Evolutionary conservation across 2,329 filamentous ascomycete species (phyloP), one percentile per base, ranked within the genome.

Genomic region (Albifimbria verrucaria): DNA sequence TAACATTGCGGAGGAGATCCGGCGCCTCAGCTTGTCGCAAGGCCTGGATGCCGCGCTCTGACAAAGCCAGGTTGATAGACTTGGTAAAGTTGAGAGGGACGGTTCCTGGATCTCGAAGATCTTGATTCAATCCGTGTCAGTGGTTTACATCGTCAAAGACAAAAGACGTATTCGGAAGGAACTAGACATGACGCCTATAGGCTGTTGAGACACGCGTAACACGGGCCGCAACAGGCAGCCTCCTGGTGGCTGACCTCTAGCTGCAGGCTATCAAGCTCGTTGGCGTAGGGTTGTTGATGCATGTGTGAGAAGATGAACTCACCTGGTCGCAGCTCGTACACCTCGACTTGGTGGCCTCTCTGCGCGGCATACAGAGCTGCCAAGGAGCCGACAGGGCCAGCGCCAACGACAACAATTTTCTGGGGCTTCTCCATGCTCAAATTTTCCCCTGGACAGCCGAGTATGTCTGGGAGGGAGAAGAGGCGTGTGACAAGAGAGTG

Each of bases 61-160:
- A 97, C 1, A 99, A 78, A 21, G 94, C 93, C 52, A 99, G 76
- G 67, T 99, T 99, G 77, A 99, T 99, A n/a, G 94, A 97, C 70
- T 92, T 96, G 55, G 92, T 96, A 67, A 97, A 97, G 72, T 97
- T 97, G 56, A 97, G 79, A 3, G 93, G 92, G 25, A 86, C 85
- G 1, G 90, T 96, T 2, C 84, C 81, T 2, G 89, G 86, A 68
- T 95, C 86, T 41, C 94, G 86, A 48, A 97, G 85, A 75, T 99
- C 94, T 97, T 46, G 47, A 42, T 20, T n/a, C 7, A 17, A 21
- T n/a, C 55, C 45, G 23, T 53, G 57, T 63, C 50, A 64, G 62
- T 51, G 20, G 45, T 50, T 57, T 44, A 7, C 15, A 17, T 46
- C n/a, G n/a, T n/a, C n/a, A n/a, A n/a, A n/a, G n/a, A n/a, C n/a